Evolutionary conservation across 1,284 basidiomycete genomes (phyloP).

Genomic region (Phenoliferia sp.): DNA sequence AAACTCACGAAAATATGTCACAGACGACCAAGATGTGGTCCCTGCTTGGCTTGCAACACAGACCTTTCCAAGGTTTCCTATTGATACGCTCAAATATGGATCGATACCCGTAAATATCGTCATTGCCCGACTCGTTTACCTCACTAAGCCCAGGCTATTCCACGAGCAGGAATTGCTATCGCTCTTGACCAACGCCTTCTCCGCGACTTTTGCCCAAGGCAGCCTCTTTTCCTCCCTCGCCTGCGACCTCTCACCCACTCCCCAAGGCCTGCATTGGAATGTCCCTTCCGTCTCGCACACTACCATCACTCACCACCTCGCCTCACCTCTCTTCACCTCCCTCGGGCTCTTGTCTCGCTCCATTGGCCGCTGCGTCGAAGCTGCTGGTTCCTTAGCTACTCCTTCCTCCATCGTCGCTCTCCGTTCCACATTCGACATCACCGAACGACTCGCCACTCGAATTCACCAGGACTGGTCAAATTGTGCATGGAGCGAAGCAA

Average conservation of each 20-base stretch:
- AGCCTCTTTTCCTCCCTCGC: slow-evolving; percentile 27
- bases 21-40: background rate
- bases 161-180: slow-evolving; percentile 9
- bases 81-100: slow-evolving; percentile 7
- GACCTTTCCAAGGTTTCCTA: slow-evolving; percentile 21
- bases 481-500: slow-evolving; percentile 25
- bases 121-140: background rate
- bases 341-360: slow-evolving; percentile 33
- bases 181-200: slow-evolving; percentile 13
- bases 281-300: slow-evolving; percentile 20
- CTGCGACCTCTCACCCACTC: slow-evolving; percentile 14
- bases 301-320: slow-evolving; percentile 5
- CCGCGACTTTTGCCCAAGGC: slow-evolving; percentile 25
- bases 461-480: slow-evolving; percentile 24
- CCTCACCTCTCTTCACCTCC: slow-evolving; percentile 6
- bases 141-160: background rate
- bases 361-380: slow-evolving; percentile 30
- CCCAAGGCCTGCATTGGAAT: slow-evolving; percentile 22
- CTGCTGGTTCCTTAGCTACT: slow-evolving; percentile 7
- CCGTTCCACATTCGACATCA: background rate
- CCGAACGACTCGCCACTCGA: slow-evolving; percentile 9
- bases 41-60: slow-evolving; percentile 31
- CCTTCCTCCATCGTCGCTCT: slow-evolving; percentile 12
- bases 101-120: slow-evolving; percentile 6
- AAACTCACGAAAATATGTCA: background rate